Percentiles rank a stretch among this genome's conserved stretches.
Evolutionary conservation across 2,329 filamentous ascomycete genomes (phyloP).

Genomic region (Diaporthe amygdali): DNA sequence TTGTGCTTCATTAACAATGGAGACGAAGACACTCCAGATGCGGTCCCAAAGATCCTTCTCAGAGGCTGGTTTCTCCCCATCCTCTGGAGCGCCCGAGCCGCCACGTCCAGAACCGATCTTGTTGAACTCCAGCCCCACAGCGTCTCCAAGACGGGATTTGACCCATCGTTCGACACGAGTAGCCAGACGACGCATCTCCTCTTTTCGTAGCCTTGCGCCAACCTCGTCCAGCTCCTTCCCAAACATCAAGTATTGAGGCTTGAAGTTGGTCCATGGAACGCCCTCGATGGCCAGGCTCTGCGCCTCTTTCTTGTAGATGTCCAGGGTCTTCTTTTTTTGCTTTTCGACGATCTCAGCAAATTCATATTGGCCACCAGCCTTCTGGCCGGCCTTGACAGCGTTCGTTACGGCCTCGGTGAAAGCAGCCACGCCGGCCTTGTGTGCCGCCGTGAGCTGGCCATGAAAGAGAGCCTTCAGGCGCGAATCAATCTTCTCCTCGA

Average conservation of each 20-base stretch:
- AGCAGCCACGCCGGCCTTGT: slow-evolving; percentile 82
- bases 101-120: slow-evolving; percentile 88
- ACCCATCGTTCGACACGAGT: slow-evolving; percentile 95
- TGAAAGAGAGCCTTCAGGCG: slow-evolving; percentile 87
- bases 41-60: slow-evolving; percentile 96
- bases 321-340: slow-evolving; percentile 78
- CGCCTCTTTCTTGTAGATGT: slow-evolving; percentile 78
- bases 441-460: slow-evolving; percentile 85
- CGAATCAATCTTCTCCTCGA: slow-evolving; percentile 86
- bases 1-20: slow-evolving; percentile 85
- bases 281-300: slow-evolving; percentile 76
- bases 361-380: slow-evolving; percentile 88
- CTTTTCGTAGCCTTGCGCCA: slow-evolving; percentile 82
- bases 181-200: slow-evolving; percentile 93
- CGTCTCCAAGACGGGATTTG: slow-evolving; percentile 83
- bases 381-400: slow-evolving; percentile 90
- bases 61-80: slow-evolving; percentile 71
- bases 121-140: slow-evolving; percentile 93
- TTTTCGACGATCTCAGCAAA: slow-evolving; percentile 91
- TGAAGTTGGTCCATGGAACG: slow-evolving; percentile 87
- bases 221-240: slow-evolving; percentile 92
- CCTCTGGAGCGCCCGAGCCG: slow-evolving; percentile 80
- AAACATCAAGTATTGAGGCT: slow-evolving; percentile 78
- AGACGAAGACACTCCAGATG: slow-evolving; percentile 86
- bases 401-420: slow-evolving; percentile 89